Evolutionary conservation across 352 stramenopile species (phyloP), one percentile per base, ranked within the genome.

Genomic region (Pythium vanterpoolii): DNA sequence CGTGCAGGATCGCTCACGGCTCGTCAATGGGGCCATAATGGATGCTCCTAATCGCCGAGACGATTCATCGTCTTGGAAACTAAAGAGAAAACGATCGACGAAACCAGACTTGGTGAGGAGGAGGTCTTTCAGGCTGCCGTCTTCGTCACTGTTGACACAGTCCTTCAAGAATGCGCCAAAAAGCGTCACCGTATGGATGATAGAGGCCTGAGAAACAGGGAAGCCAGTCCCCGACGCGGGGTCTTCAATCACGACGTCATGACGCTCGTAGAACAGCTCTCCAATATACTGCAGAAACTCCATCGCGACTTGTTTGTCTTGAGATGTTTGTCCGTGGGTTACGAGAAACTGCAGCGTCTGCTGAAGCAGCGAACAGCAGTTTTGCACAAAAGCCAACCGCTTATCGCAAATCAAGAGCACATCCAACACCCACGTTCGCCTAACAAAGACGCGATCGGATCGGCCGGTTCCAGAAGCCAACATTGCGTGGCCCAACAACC

Each of bases 361-460:
- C 53, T 40, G 49, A 56, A 31, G 28, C 48, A 69, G 18, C 73
- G 59, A 24, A 77, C 74, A 75, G 26, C 70, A 82, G 30, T 40
- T 63, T 19, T 73, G 45, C 4, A 61, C 58, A 0, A 83, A 61
- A 2, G 63, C 31, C 3, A 60, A 23, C 13, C 57, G 69, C 30
- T 63, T 66, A 8, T 75, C 55, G 24, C 57, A 78, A 21, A 90
- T 64, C 18, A 86, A 75, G 5, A 85, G 21, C 4, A 79, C 26
- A 45, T 90, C 79, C 49, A 92, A 89, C 0, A 92, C 36, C 79
- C 79, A 89, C 1, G 66, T 81, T 11, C 82, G 68, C 21, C 57
- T 62, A 26, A 50, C 28, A 24, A 52, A 21, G 7, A 27, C 46
- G 2, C 27, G 50, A 13, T 33, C 46, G 4, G 28, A 52, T 2